Evolutionary conservation across 192 early-diverging fungal species (phyloP), one percentile per base, ranked within the genome.

Genomic region (Endogone sp.): DNA sequence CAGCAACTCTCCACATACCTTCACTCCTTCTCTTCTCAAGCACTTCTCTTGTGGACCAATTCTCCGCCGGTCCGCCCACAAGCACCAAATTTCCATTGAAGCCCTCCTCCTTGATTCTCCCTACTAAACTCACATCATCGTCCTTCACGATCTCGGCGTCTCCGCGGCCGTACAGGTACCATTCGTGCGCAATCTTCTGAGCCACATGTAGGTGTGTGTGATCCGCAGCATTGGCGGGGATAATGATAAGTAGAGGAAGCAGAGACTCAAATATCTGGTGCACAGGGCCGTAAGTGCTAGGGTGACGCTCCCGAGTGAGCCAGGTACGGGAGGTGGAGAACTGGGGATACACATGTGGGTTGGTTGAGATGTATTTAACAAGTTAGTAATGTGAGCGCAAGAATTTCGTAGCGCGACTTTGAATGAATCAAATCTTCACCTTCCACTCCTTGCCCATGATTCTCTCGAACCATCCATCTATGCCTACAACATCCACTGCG

Each of bases 221-320:
- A 10, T 31, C 55, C 3, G 32, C 29, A 2, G 60, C n/a, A 49
- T 59, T 60, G 0, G 76, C 68, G 3, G 80, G 80, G 20, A 86
- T 66, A 3, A 88, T 79, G 60, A 90, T 83, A 4, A 72, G 37
- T 37, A 88, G 78, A 24, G 86, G 86, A 29, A 78, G 71, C 11
- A 32, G 75, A 8, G 71, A 70, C 61, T 78, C 75, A 26, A 75
- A 72, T 56, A 86, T 81, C 24, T 69, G 57, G 31, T 66, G 60
- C 6, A 82, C 82, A 6, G 91, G 90, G 6, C 91, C 91, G 72
- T 93, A 89, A 6, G 85, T 90, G 25, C 76, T 76, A 28, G 80
- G 79, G 71, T 88, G 75, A 16, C 88, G 73, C 68, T 91, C 85
- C 6, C 65, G 68, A 22, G 68, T 21, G 0, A 23, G 16, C 81